Percentiles rank a stretch among this genome's conserved stretches.
These are phyloP conservation scores for Clonostachys rhizophaga DNA, from an alignment of 2,329 filamentous ascomycete genomes.

Conservation along the genomic window DNA sequence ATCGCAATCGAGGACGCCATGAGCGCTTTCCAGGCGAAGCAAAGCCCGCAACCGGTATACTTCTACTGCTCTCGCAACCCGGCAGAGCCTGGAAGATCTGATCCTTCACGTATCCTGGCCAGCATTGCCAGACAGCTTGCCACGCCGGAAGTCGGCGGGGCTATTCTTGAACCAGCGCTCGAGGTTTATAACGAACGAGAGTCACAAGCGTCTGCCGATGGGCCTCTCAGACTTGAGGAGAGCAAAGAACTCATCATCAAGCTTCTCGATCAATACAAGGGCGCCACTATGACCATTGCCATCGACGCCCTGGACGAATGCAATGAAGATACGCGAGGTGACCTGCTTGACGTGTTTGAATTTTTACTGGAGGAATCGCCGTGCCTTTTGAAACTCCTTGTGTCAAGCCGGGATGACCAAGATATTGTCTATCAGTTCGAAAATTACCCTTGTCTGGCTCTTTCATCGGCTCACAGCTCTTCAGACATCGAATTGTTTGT, in stretches of 20 bases:
- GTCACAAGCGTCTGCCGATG: not conserved
- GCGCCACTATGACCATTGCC: not conserved
- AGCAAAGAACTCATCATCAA: constrained; percentile 1
- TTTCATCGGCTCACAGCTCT: constrained; percentile 1
- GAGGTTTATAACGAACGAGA: not conserved
- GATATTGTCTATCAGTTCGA: constrained; percentile 3
- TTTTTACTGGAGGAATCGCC: constrained; percentile 1
- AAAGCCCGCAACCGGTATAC: constrained; percentile 3
- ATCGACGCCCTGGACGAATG: constrained; percentile 5
- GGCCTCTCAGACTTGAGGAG: not conserved
- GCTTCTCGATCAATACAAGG: constrained; percentile 1
- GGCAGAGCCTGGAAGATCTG: constrained; percentile 3
- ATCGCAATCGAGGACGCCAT: no score
- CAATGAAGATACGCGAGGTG: not conserved
- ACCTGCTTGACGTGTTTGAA: constrained; percentile 2
- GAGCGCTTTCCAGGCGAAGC: not conserved
- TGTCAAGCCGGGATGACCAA: constrained; percentile 6
- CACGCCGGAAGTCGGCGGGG: not conserved
- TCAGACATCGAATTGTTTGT: not conserved
- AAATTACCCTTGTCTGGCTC: not conserved
- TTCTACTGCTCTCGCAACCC: constrained; percentile 6
- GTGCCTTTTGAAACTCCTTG: constrained; percentile 4
- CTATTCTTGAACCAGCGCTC: not conserved
- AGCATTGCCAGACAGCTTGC: constrained; percentile 4
- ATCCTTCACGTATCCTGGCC: constrained; percentile 1